These are phyloP conservation scores for Podila epicladia DNA, from an alignment of 192 early-diverging fungal species.

Conservation along the genomic window DNA sequence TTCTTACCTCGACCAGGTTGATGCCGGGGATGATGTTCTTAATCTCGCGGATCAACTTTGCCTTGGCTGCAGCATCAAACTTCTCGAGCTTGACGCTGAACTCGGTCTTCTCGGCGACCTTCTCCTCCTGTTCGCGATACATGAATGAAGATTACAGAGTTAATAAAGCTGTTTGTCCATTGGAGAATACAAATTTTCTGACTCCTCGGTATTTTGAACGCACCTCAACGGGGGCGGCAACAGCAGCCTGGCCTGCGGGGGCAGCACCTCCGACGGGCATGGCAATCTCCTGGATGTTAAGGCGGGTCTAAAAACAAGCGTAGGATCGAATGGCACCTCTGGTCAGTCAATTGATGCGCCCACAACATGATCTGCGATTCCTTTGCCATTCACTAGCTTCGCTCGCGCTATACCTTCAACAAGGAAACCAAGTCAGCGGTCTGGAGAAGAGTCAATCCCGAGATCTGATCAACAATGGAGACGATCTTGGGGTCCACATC, in stretches of 20 bases:
- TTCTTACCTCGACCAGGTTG: constrained; percentile 83
- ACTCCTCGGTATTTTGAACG: neutral
- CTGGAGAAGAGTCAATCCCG: constrained; percentile 91
- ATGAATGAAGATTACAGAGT: neutral
- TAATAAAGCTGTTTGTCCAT: no score
- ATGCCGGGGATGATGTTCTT: constrained; percentile 93
- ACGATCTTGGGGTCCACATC: constrained; percentile 75
- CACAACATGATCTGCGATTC: no score
- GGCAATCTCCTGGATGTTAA: constrained; percentile 94
- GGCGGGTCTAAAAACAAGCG: constrained; percentile 61
- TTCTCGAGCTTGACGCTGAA: constrained; percentile 97
- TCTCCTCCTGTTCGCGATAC: constrained; percentile 68
- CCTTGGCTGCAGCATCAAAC: constrained; percentile 93
- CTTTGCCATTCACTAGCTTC: no score
- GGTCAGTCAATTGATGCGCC: no score
- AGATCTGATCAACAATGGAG: constrained; percentile 90
- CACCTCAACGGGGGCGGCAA: constrained; percentile 73
- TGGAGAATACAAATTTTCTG: no score
- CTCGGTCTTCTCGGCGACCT: constrained; percentile 90
- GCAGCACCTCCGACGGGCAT: constrained; percentile 79
- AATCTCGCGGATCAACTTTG: constrained; percentile 98
- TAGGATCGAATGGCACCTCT: no score
- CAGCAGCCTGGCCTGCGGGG: constrained; percentile 64
- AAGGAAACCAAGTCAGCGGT: constrained; percentile 87
- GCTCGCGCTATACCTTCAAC: constrained; percentile 76